Base-by-base conservation (phyloP, 768 basidiomycete genomes). In the Amanita brunnescens region DNA sequence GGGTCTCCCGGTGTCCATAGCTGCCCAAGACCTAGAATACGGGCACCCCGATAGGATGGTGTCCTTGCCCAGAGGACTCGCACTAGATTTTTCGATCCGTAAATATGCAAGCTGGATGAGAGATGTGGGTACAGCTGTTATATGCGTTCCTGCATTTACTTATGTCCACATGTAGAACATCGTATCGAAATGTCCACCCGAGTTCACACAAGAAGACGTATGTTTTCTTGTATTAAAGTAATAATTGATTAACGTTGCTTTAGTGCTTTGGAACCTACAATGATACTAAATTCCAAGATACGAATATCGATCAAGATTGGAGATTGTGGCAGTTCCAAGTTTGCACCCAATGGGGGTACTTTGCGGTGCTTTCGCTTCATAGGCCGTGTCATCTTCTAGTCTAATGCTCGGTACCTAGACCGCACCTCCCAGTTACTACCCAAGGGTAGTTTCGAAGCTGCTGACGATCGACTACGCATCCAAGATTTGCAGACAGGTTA, bases 341-440 rank as follows among this genome's bases (percentile, higher is more conserved):
- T 49, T 93, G 91, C 71, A 92, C 90, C 0, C 80, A 95, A 60
- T 97, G 95, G 95, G 95, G 93, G 2, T 99, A 91, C 66, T 93
- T 95, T 64, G 81, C 75, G 24, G 90, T 87, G 56, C 30, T 79
- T 10, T 13, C 12, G 6, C 18, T 13, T 6, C 12, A 35, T 41
- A 5, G 13, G 12, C 8, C 18, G 5, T 16, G 23, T 8, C 16
- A 23, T 14, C 50, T 13, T 10, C 16, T 41, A 32, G 6, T 48
- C 16, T 34, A 37, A 14, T 44, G 14, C n/a, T 20, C 6, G 33
- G 51, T 14, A 18, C 29, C 18, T 46, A 91, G 87, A 84, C 85
- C 14, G 78, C 87, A 0, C 89, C 89, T 3, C 86, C 85, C 1
- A 77, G 85, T 59, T 75, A 75, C 8, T 64, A 75, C 8, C 87